These are phyloP conservation scores for Eremothecium cymbalariae DNA, from an alignment of 1,139 yeast species.

Conservation along the genomic window DNA sequence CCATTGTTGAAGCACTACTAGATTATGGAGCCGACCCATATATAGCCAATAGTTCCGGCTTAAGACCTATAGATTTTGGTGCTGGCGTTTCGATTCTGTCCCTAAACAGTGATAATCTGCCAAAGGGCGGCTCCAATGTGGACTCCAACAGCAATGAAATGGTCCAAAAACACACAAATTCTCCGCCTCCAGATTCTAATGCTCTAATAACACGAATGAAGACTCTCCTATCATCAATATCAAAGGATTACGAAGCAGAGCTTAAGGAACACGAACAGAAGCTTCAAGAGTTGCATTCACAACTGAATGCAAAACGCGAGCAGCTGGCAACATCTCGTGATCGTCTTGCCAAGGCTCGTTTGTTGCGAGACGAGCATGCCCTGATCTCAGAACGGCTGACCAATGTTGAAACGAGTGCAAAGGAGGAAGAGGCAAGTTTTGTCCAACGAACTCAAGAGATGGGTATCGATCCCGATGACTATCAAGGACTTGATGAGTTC, in stretches of 20 bases:
- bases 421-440: slow-evolving; percentile 48
- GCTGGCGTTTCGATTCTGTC: slow-evolving; percentile 20
- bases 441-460: slow-evolving; percentile 35
- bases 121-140: slow-evolving; percentile 1
- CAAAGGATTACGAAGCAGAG: slow-evolving; percentile 28
- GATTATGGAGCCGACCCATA: slow-evolving; percentile 82
- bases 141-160: background rate
- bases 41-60: slow-evolving; percentile 73
- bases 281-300: slow-evolving; percentile 20
- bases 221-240: slow-evolving; percentile 21
- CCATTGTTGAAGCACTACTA: slow-evolving; percentile 70
- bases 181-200: slow-evolving; percentile 20
- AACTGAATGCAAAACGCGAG: slow-evolving; percentile 23
- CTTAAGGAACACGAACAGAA: slow-evolving; percentile 24
- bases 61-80: slow-evolving; percentile 82
- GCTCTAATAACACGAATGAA: slow-evolving; percentile 24
- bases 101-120: slow-evolving; percentile 5
- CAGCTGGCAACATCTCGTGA: slow-evolving; percentile 24
- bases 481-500: slow-evolving; percentile 40
- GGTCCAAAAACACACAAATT: background rate
- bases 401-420: slow-evolving; percentile 50
- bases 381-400: slow-evolving; percentile 42
- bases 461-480: slow-evolving; percentile 27
- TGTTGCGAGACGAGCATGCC: slow-evolving; percentile 25
- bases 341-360: slow-evolving; percentile 24